Evolutionary conservation across 2,329 filamentous ascomycete species (phyloP), one percentile per base, ranked within the genome.

Genomic region (Cryphonectria parasitica): DNA sequence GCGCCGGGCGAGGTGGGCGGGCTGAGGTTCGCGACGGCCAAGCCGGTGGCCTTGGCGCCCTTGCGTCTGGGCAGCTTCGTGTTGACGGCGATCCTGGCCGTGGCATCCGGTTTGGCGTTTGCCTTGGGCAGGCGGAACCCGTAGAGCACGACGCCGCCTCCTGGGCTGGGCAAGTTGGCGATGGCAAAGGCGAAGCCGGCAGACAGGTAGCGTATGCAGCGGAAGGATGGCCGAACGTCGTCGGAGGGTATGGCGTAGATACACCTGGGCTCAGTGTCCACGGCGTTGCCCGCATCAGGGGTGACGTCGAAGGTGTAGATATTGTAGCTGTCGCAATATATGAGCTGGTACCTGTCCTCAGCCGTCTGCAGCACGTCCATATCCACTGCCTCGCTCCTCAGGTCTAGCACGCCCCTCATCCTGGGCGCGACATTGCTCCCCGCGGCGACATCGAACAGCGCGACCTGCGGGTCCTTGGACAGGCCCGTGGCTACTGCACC

Each of bases 401-500:
- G 79, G 72, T 87, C 83, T 67, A 90, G 74, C 66, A 83, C 80
- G 39, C 85, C 86, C 75, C 83, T 83, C 64, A 80, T 72, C 75
- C 83, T 86, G 70, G 85, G 85, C 49, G 82, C 86, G 79, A 73
- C 85, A 81, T 75, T 89, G 49, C 83, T 87, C 1, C 83, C 82
- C 1, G 84, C 82, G 28, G 85, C 84, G 10, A 90, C 89, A 77
- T 92, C 88, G 78, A 97, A 97, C 58, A 97, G 82, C 36, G 93
- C 91, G 72, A 98, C 88, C 81, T 98, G 92, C 17, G 91, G 88
- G 64, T 91, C 84, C 72, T 89, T 90, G 28, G 92, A 90, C 73
- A 97, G 84, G 39, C 92, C 93, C 0, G 94, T 95, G 13, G 94
- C 91, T 72, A 92, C 90, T 17, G 90, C 94, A 71, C 92, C 94